phyloP scores from a whole-genome alignment of 2,329 filamentous ascomycete genomes.

The Cryphonectria carpinicola region DNA sequence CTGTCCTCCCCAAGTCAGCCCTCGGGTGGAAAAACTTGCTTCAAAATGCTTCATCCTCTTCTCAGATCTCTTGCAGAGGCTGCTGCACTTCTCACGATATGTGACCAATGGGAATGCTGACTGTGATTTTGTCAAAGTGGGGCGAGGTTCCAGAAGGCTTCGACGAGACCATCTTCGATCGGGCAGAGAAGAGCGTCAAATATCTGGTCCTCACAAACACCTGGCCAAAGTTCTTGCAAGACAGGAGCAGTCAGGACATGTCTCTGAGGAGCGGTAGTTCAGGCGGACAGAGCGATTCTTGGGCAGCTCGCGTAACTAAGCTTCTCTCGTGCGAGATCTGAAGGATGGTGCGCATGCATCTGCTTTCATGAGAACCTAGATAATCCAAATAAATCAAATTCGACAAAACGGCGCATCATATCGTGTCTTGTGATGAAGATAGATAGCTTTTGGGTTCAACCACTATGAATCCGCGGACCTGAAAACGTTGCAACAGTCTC shows the following conservation, averaged over 20 bases:
- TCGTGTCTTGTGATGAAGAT: not conserved
- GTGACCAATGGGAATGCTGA: not conserved
- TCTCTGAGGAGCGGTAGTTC: not conserved
- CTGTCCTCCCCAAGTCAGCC: not conserved
- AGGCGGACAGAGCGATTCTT: not conserved
- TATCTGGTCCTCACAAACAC: constrained; percentile 71
- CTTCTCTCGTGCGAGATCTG: not conserved
- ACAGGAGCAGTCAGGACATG: constrained; percentile 10
- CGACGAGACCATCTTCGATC: constrained; percentile 58
- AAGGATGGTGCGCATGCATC: not conserved
- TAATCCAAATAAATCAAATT: not conserved
- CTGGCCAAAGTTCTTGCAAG: constrained; percentile 61
- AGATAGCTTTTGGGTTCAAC: not conserved
- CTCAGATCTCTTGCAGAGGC: not conserved
- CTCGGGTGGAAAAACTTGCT: not conserved
- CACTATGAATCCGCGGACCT: not conserved
- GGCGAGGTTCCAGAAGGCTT: constrained; percentile 55
- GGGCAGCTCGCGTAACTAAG: not conserved
- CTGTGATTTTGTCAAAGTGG: constrained; percentile 34
- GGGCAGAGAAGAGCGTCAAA: constrained; percentile 63
- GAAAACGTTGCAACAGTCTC: not conserved
- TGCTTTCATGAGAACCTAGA: not conserved
- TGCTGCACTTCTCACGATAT: not conserved
- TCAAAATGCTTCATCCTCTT: not conserved
- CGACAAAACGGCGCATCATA: not conserved